Conservation (phyloP, 441 rosid genomes). For the Raphanus hybrid region DNA sequence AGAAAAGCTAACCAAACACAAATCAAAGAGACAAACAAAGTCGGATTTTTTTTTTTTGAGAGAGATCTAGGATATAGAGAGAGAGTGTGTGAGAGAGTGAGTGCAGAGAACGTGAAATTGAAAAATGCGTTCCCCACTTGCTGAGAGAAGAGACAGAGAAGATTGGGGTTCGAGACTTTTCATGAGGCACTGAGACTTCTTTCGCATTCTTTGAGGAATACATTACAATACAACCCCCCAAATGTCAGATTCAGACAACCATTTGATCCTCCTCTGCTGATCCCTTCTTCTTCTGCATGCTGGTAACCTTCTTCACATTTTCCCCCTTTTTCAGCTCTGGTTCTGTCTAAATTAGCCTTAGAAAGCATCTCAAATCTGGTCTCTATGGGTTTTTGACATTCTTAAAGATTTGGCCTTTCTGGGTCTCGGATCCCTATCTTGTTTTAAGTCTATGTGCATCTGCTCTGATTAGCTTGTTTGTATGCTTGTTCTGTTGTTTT, state of each 20-base stretch:
- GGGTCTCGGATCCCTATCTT: conserved; percentile 35
- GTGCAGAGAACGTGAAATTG: conserved; percentile 39
- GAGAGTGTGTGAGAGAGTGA: conserved; percentile 21
- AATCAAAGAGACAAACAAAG: conserved; percentile 17
- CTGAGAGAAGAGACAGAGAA: conserved; percentile 20
- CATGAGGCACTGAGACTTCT: conserved; percentile 4
- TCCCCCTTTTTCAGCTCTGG: conserved; percentile 37
- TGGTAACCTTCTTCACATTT: conserved; percentile 51
- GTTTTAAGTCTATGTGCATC: not conserved
- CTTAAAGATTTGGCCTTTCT: conserved; percentile 16
- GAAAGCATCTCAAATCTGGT: conserved; percentile 19
- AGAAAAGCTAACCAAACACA: not conserved
- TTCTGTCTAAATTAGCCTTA: not conserved
- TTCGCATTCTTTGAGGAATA: conserved; percentile 5
- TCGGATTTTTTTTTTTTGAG: not conserved
- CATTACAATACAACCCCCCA: no score
- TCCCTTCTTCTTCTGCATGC: conserved; percentile 41
- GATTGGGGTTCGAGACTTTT: not conserved
- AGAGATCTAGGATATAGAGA: not conserved
- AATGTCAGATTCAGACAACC: not conserved
- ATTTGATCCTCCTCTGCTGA: not conserved
- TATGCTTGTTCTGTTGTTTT: not conserved
- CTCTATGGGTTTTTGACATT: not conserved
- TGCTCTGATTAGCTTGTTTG: not conserved
- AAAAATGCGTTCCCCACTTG: conserved; percentile 41